These are phyloP conservation scores for Galeopsis tetrahit DNA, from an alignment of 257 asterid genomes.

Conservation along the genomic window DNA sequence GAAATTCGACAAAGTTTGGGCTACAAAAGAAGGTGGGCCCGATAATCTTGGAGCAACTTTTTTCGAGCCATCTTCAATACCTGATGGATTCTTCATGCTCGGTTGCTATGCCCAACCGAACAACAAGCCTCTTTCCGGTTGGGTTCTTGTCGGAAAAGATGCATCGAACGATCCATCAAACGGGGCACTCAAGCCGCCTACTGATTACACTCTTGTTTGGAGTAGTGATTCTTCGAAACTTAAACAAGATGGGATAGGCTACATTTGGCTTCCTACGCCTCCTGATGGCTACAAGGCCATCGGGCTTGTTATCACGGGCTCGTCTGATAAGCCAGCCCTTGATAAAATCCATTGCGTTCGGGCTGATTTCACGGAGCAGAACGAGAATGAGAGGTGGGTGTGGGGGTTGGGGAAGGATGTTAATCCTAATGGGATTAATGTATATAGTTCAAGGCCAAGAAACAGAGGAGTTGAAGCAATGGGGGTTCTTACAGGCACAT, in stretches of 20 bases:
- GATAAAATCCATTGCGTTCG: conserved; percentile 54
- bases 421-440: conserved; percentile 32
- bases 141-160: conserved; percentile 71
- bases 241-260: conserved; percentile 50
- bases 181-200: conserved; percentile 50
- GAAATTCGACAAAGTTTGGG: conserved; percentile 60
- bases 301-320: conserved; percentile 52
- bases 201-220: conserved; percentile 66
- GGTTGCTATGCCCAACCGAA: conserved; percentile 79
- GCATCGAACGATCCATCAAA: conserved; percentile 19
- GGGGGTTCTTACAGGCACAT: conserved; percentile 65
- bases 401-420: conserved; percentile 51
- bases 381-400: conserved; percentile 48
- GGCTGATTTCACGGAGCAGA: conserved; percentile 44
- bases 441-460: conserved; percentile 54
- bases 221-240: conserved; percentile 47
- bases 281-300: conserved; percentile 60
- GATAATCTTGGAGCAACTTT: conserved; percentile 72
- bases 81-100: conserved; percentile 73
- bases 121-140: conserved; percentile 64
- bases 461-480: conserved; percentile 49
- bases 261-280: conserved; percentile 60
- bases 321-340: conserved; percentile 52
- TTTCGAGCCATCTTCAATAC: conserved; percentile 66
- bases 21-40: conserved; percentile 70